Evolutionary conservation across 2,329 filamentous ascomycete species (phyloP).

Genomic region (Neurospora sp.): DNA sequence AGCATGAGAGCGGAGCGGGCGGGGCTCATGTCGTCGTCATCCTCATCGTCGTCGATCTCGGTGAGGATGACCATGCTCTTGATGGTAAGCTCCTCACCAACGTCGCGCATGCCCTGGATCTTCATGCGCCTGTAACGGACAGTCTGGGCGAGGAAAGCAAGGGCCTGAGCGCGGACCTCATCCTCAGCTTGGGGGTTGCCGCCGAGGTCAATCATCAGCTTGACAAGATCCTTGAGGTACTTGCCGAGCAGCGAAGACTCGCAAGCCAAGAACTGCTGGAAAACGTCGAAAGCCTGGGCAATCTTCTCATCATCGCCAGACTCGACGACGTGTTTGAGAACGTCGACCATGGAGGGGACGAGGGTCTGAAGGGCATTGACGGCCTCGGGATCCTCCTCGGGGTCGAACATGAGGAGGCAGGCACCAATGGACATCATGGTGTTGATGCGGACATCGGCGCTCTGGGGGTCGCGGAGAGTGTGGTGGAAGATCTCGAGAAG

Average conservation of each 20-base stretch:
- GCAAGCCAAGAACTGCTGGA: constrained; percentile 88
- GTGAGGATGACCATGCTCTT: constrained; percentile 84
- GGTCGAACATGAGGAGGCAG: constrained; percentile 77
- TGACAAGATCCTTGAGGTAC: constrained; percentile 82
- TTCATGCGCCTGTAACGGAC: constrained; percentile 92
- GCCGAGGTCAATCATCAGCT: constrained; percentile 87
- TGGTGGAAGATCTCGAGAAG: constrained; percentile 76
- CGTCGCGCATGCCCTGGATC: constrained; percentile 75
- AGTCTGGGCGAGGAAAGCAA: constrained; percentile 88
- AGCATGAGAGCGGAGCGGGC: constrained; percentile 77
- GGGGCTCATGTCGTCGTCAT: constrained; percentile 80
- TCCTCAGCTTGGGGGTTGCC: constrained; percentile 69
- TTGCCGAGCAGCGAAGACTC: constrained; percentile 74
- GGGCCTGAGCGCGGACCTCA: constrained; percentile 78
- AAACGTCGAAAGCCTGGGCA: constrained; percentile 89
- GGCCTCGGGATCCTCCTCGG: constrained; percentile 70
- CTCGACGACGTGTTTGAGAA: constrained; percentile 76
- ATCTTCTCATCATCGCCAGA: constrained; percentile 76
- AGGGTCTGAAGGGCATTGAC: constrained; percentile 69
- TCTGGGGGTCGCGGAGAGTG: constrained; percentile 85
- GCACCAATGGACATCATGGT: constrained; percentile 85
- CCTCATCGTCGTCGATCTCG: constrained; percentile 70
- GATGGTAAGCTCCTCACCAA: constrained; percentile 78
- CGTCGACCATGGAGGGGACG: constrained; percentile 79
- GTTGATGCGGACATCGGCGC: constrained; percentile 87